phyloP scores from a whole-genome alignment of 495 filamentous ascomycete genomes.

The Viridothelium virens region DNA sequence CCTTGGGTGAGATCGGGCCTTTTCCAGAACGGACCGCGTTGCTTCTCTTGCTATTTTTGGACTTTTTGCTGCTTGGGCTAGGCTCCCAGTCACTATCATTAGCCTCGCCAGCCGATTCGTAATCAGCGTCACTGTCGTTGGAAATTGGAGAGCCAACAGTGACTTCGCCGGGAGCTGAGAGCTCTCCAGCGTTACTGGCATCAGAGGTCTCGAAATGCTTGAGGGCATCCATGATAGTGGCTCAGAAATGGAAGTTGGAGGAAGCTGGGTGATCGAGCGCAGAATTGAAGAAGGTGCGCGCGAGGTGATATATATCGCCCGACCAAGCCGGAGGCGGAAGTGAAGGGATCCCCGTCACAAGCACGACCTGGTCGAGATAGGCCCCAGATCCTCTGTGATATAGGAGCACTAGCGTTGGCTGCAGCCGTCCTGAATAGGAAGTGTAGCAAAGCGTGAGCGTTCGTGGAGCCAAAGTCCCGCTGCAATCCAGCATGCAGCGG shows the following conservation, averaged over 20 bases:
- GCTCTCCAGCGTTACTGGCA: no score
- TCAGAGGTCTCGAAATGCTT: background rate
- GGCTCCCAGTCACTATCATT: background rate
- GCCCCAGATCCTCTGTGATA: background rate
- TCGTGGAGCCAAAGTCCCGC: no score
- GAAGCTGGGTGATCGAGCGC: background rate
- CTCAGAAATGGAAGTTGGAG: background rate
- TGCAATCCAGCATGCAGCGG: no score
- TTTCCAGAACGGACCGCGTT: background rate
- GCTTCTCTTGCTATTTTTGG: background rate
- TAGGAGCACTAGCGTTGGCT: background rate
- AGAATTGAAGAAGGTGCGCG: background rate
- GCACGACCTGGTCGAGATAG: background rate
- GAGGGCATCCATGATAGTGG: background rate
- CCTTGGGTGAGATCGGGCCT: background rate
- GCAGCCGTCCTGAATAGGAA: slow-evolving; percentile 1
- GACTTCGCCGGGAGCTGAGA: no score
- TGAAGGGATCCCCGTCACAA: no score
- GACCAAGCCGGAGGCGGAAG: no score
- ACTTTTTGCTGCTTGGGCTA: background rate
- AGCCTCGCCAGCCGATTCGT: background rate
- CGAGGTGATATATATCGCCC: no score
- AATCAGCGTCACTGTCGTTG: background rate
- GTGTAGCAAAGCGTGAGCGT: no score
- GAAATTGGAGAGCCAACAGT: background rate